Conservation (phyloP, 2,329 filamentous ascomycete genomes). For the Chalaropsis ovoidea region DNA sequence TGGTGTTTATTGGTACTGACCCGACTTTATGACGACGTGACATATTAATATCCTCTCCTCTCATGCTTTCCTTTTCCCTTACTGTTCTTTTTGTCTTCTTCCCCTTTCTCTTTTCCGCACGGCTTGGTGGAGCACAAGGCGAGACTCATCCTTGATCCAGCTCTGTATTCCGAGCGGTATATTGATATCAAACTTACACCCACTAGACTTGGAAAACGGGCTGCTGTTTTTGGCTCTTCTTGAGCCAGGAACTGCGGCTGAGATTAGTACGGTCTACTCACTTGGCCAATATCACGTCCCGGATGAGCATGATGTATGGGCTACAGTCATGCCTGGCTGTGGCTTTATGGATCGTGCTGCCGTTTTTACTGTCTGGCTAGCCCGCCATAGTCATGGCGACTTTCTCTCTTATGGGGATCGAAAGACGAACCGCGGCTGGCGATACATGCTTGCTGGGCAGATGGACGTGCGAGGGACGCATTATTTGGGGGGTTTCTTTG, state of each 20-base stretch:
- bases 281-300: neutral
- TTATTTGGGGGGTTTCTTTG: neutral
- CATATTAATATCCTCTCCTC: neutral
- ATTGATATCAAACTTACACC: slow-evolving; percentile 35
- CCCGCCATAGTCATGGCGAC: neutral
- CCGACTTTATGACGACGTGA: neutral
- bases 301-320: neutral
- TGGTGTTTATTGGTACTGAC: slow-evolving; percentile 10
- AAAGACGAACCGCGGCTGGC: neutral
- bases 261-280: slow-evolving; percentile 26
- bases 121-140: slow-evolving; percentile 68
- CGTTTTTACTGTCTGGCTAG: neutral
- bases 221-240: neutral
- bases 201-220: slow-evolving; percentile 22
- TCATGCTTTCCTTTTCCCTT: slow-evolving; percentile 27
- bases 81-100: slow-evolving; percentile 20
- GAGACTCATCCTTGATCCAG: slow-evolving; percentile 56
- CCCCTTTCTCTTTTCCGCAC: slow-evolving; percentile 42
- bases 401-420: neutral
- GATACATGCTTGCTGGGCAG: neutral
- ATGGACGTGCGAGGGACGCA: neutral
- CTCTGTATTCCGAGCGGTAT: slow-evolving; percentile 69
- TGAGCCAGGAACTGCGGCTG: slow-evolving; percentile 23
- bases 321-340: neutral
- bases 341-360: neutral